phyloP scores from a whole-genome alignment of 805 yeast species.

The Kazachstania viticola region DNA sequence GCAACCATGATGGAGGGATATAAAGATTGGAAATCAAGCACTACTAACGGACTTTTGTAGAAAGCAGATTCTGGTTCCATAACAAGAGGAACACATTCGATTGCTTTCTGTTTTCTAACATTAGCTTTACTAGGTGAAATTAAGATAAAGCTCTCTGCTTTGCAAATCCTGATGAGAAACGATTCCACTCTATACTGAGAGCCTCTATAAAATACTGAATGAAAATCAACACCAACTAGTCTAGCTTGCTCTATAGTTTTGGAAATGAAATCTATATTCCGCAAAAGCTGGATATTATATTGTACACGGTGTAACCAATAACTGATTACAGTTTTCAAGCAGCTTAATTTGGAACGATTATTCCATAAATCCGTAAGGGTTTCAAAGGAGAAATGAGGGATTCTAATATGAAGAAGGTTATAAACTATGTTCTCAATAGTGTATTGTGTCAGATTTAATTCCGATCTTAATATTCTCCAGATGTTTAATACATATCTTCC shows the following conservation, averaged over 20 bases:
- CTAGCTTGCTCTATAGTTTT: conserved; percentile 75
- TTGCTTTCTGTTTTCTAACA: conserved; percentile 73
- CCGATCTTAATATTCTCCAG: conserved; percentile 67
- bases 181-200: conserved; percentile 94
- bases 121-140: conserved; percentile 71
- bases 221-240: conserved; percentile 79
- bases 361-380: conserved; percentile 40
- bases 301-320: conserved; percentile 33
- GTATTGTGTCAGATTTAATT: conserved; percentile 52
- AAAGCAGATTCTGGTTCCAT: conserved; percentile 85
- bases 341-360: conserved; percentile 12
- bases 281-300: conserved; percentile 35
- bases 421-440: conserved; percentile 67
- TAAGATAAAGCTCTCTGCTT: conserved; percentile 60
- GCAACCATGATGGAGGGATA: conserved; percentile 92
- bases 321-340: conserved; percentile 36
- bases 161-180: conserved; percentile 59
- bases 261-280: conserved; percentile 52
- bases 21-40: conserved; percentile 84
- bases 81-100: conserved; percentile 80
- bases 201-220: conserved; percentile 79
- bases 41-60: conserved; percentile 82
- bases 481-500: conserved; percentile 81
- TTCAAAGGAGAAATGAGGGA: conserved; percentile 49
- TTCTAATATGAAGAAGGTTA: conserved; percentile 51